Percentiles rank a stretch among this genome's conserved stretches.
phyloP scores from a whole-genome alignment of 2,329 filamentous ascomycete genomes.

The Akanthomyces lecanii region DNA sequence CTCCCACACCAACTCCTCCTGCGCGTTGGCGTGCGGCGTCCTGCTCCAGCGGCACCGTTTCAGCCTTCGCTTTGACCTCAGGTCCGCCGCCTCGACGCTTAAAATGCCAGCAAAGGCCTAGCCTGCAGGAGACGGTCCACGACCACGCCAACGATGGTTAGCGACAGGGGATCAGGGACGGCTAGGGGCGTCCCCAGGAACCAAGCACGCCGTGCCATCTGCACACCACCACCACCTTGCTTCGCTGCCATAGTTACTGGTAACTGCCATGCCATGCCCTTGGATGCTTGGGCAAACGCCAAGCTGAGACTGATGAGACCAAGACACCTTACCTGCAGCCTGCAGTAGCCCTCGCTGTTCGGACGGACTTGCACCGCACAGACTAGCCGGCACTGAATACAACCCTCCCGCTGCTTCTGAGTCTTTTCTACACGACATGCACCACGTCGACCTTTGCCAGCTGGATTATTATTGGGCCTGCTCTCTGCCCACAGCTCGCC shows the following conservation, averaged over 20 bases:
- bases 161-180: neutral
- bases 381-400: neutral
- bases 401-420: neutral
- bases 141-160: neutral
- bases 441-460: neutral
- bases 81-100: conserved; percentile 5
- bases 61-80: conserved; percentile 17
- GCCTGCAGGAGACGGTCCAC: neutral
- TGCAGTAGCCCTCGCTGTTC: neutral
- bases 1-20: neutral
- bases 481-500: neutral
- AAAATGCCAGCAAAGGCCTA: neutral
- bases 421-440: neutral
- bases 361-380: neutral
- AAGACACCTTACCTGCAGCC: neutral
- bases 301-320: conserved; percentile 1
- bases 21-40: neutral
- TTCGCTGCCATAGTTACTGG: no score
- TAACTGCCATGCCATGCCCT: neutral
- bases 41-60: conserved; percentile 12
- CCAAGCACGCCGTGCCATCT: neutral
- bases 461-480: neutral
- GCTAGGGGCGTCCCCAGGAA: neutral
- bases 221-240: neutral
- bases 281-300: neutral